These are phyloP conservation scores for Colletotrichum truncatum DNA, from an alignment of 2,329 filamentous ascomycete genomes.

Conservation along the genomic window DNA sequence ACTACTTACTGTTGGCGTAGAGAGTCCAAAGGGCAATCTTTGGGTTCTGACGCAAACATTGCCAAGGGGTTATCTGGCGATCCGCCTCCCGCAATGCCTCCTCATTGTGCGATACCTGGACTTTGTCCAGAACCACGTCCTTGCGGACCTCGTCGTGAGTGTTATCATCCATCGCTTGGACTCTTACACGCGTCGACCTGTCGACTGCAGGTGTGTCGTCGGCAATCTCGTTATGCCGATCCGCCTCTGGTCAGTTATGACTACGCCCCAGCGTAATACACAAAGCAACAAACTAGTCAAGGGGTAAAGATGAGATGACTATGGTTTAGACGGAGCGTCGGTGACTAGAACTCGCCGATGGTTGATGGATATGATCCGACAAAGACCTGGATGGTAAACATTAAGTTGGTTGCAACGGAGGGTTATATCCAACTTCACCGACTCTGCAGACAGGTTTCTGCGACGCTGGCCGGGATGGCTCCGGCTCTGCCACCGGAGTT, in stretches of 20 bases:
- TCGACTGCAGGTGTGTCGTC: not conserved
- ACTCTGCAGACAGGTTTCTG: not conserved
- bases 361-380: not conserved
- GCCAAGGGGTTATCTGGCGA: conserved; percentile 14
- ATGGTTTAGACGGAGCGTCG: conserved; percentile 14
- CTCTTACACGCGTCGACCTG: not conserved
- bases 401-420: conserved; percentile 1
- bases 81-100: conserved; percentile 21
- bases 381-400: not conserved
- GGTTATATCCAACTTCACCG: conserved; percentile 26
- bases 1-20: conserved; percentile 27
- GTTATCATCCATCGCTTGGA: conserved; percentile 10
- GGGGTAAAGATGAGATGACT: not conserved
- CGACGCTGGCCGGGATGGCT: conserved; percentile 14
- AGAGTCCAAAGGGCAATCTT: conserved; percentile 25
- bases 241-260: not conserved
- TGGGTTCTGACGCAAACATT: conserved; percentile 23
- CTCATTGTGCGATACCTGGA: conserved; percentile 17
- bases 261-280: conserved; percentile 21
- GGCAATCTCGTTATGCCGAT: conserved; percentile 5
- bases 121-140: conserved; percentile 5
- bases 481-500: conserved; percentile 16
- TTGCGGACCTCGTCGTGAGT: conserved; percentile 4
- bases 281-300: not conserved
- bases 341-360: conserved; percentile 14